Conservation (phyloP, 2,329 filamentous ascomycete species). For the Talaromyces sp. region DNA sequence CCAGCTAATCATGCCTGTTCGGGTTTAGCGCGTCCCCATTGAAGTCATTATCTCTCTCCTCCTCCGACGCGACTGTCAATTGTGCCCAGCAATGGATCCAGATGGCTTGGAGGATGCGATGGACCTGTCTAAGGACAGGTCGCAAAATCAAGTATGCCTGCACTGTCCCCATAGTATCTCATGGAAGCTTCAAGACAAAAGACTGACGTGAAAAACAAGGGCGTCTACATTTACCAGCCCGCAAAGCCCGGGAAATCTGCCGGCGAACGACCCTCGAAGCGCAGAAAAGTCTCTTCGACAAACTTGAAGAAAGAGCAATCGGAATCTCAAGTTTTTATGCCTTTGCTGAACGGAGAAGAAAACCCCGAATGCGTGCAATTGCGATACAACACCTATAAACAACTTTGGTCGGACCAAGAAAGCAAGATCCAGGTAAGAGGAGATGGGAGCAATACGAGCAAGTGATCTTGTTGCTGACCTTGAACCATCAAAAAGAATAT, state of each 20-base stretch:
- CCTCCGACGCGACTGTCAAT: constrained; percentile 7
- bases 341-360: constrained; percentile 45
- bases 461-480: constrained; percentile 9
- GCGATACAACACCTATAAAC: constrained; percentile 42
- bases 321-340: constrained; percentile 35
- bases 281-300: constrained; percentile 55
- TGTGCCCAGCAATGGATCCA: constrained; percentile 20
- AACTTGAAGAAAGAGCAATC: constrained; percentile 19
- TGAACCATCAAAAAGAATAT: constrained; percentile 29
- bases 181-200: neutral
- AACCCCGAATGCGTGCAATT: constrained; percentile 31
- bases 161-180: neutral
- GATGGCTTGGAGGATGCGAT: constrained; percentile 27
- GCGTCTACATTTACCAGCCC: constrained; percentile 65
- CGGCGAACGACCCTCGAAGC: constrained; percentile 57
- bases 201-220: constrained; percentile 45
- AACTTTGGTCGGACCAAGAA: constrained; percentile 44
- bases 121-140: constrained; percentile 30
- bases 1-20: constrained; percentile 31
- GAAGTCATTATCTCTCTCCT: constrained; percentile 17
- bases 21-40: constrained; percentile 33
- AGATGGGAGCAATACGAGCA: neutral
- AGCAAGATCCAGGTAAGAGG: constrained; percentile 39
- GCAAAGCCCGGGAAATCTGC: constrained; percentile 41
- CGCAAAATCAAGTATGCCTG: constrained; percentile 33